Evolutionary conservation across 2,329 filamentous ascomycete species (phyloP).

Genomic region (Penicillium palitans): DNA sequence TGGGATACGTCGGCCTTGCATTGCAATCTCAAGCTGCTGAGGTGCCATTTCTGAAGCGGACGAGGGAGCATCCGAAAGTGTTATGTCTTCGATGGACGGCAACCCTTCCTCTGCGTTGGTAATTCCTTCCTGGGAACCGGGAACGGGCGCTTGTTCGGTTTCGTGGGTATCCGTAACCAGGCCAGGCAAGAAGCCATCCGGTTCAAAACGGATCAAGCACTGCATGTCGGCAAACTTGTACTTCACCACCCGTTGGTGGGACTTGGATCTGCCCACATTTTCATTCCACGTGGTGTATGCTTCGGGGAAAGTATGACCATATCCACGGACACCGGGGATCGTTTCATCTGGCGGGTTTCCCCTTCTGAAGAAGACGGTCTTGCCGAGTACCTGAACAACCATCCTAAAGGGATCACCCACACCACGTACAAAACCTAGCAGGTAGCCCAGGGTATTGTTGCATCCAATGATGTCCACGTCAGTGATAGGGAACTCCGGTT

Average conservation of each 20-base stretch:
- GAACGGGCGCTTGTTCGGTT: not conserved
- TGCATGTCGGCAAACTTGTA: slow-evolving; percentile 59
- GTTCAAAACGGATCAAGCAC: slow-evolving; percentile 58
- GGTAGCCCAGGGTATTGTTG: slow-evolving; percentile 60
- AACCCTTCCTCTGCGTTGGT: slow-evolving; percentile 1
- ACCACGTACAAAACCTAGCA: slow-evolving; percentile 57
- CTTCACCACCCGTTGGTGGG: slow-evolving; percentile 62
- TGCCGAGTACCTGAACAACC: slow-evolving; percentile 56
- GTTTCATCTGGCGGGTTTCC: slow-evolving; percentile 61
- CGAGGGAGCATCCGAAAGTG: not conserved
- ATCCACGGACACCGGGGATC: slow-evolving; percentile 59
- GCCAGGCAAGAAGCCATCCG: slow-evolving; percentile 55
- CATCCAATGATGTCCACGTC: slow-evolving; percentile 60
- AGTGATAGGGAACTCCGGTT: slow-evolving; percentile 38
- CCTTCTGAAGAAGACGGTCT: slow-evolving; percentile 63
- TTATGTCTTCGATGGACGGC: slow-evolving; percentile 3
- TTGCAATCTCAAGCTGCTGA: slow-evolving; percentile 20
- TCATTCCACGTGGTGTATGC: slow-evolving; percentile 64
- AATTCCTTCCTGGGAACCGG: not conserved
- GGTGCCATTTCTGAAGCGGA: not conserved
- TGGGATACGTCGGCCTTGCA: slow-evolving; percentile 32
- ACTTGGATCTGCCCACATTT: slow-evolving; percentile 55
- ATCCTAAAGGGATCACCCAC: slow-evolving; percentile 57
- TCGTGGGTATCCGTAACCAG: not conserved
- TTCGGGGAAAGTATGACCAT: slow-evolving; percentile 67